These are phyloP conservation scores for Ceratobasidium sp. DNA, from an alignment of 1,284 basidiomycete genomes.

Conservation along the genomic window DNA sequence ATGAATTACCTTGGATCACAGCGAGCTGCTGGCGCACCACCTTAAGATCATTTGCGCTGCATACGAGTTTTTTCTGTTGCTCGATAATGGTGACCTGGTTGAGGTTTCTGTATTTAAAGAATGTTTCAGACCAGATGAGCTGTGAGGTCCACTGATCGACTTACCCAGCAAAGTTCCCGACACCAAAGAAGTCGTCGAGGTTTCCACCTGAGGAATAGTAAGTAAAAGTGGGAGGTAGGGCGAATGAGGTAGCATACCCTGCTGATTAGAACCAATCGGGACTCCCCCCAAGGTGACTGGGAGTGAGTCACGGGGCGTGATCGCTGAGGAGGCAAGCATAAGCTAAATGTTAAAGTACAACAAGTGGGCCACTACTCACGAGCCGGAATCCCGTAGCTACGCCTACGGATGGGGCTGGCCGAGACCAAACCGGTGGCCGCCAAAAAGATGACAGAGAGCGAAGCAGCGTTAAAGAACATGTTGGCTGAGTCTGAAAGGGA, in stretches of 20 bases:
- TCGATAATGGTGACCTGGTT: slow-evolving; percentile 48
- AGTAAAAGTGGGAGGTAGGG: not conserved
- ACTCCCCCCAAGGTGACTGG: slow-evolving; percentile 4
- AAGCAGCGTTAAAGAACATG: not conserved
- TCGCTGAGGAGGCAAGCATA: not conserved
- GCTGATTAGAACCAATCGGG: not conserved
- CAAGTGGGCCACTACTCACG: not conserved
- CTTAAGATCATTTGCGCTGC: slow-evolving; percentile 48
- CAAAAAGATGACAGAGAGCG: slow-evolving; percentile 1
- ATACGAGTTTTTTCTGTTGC: slow-evolving; percentile 49
- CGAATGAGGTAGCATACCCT: not conserved
- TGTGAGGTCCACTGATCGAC: not conserved
- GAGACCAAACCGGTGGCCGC: not conserved
- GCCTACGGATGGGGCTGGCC: slow-evolving; percentile 1
- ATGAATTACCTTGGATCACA: slow-evolving; percentile 50
- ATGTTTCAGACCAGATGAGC: not conserved
- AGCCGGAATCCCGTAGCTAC: not conserved
- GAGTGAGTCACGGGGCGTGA: slow-evolving; percentile 5
- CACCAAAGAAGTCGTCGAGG: slow-evolving; percentile 52
- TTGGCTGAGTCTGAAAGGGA: not conserved
- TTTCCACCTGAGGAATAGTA: not conserved
- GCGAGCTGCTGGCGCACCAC: slow-evolving; percentile 52
- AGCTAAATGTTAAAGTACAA: not conserved
- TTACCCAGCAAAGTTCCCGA: slow-evolving; percentile 49
- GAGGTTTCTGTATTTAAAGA: slow-evolving; percentile 36